A percentile compares a stretch with the other conserved stretches of the same genome.
Conservation (phyloP, 176 grass and related monocot species). For the Rhynchospora pubera region DNA sequence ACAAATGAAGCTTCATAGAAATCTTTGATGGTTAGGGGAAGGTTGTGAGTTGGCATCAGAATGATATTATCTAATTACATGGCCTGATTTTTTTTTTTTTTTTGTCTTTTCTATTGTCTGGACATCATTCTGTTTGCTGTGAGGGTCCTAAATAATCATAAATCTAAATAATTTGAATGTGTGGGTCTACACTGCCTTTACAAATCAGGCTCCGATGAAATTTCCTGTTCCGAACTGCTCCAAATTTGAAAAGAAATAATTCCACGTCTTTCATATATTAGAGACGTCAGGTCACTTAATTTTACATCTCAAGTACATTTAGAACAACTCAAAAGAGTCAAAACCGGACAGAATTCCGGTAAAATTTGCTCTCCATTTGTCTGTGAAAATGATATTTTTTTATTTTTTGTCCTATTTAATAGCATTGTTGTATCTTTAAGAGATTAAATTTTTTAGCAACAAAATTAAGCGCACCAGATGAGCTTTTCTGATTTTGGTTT, state of each 20-base stretch:
- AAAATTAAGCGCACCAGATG: no score
- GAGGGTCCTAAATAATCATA: neutral
- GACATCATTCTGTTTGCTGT: neutral
- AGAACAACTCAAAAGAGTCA: no score
- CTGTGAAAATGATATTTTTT: neutral
- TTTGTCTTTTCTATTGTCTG: conserved; percentile 1
- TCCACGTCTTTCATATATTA: neutral
- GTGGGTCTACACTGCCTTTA: neutral
- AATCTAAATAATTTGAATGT: conserved; percentile 7
- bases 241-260: neutral
- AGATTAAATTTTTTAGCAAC: no score
- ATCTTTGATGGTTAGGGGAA: conserved; percentile 14
- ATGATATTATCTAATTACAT: neutral
- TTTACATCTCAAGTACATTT: no score
- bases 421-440: neutral
- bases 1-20: neutral
- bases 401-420: neutral
- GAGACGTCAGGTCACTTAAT: no score
- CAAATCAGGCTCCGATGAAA: neutral
- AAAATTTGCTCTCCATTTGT: neutral
- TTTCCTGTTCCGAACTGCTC: neutral
- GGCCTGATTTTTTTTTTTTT: neutral
- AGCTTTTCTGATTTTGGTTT: no score
- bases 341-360: neutral
- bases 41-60: neutral